These are phyloP conservation scores for Ceratobasidium sp. DNA, from an alignment of 1,284 basidiomycete genomes.

Conservation along the genomic window DNA sequence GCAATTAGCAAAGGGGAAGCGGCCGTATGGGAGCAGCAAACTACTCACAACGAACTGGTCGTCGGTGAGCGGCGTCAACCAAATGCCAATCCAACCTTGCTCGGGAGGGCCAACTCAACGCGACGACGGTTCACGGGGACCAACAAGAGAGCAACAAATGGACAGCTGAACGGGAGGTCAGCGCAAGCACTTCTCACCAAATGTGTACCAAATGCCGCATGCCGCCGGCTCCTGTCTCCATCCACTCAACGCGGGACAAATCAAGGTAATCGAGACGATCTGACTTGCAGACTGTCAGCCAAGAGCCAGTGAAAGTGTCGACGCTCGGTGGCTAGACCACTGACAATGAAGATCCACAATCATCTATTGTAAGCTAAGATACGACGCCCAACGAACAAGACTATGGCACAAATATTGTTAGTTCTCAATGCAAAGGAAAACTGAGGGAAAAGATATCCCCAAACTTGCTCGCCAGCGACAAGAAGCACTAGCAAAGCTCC, in stretches of 20 bases:
- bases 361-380: too few relatives aligned
- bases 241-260: not conserved
- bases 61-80: slow-evolving; percentile 23
- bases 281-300: slow-evolving; percentile 9
- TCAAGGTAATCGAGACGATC: not conserved
- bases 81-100: slow-evolving; percentile 5
- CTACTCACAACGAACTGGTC: slow-evolving; percentile 19
- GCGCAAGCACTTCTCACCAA: slow-evolving; percentile 10
- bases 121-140: not conserved
- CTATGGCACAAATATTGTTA: too few relatives aligned
- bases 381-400: too few relatives aligned
- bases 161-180: not conserved
- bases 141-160: not conserved
- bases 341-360: too few relatives aligned
- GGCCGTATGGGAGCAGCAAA: slow-evolving; percentile 10
- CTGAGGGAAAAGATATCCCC: too few relatives aligned
- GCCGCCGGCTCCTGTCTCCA: not conserved
- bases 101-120: not conserved
- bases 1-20: not conserved
- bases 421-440: too few relatives aligned
- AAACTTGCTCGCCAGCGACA: too few relatives aligned
- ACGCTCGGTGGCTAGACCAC: too few relatives aligned
- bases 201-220: not conserved
- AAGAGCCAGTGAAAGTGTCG: too few relatives aligned
- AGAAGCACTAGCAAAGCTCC: too few relatives aligned